phyloP scores from a whole-genome alignment of 1,284 basidiomycete genomes.

The Ceratobasidium sp. region DNA sequence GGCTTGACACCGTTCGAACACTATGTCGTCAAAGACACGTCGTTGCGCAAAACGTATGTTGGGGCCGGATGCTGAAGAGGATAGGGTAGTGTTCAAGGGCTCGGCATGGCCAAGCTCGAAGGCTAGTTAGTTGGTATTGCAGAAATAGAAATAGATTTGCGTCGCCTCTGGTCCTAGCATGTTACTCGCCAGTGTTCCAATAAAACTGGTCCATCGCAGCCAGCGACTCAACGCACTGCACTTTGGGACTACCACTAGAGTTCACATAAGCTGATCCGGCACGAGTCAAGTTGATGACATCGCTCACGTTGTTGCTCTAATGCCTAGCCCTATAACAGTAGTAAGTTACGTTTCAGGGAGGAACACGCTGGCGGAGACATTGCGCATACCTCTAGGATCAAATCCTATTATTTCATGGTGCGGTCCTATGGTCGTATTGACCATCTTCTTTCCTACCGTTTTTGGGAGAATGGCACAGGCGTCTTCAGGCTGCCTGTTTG shows the following conservation, averaged over 20 bases:
- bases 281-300: neutral
- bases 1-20: slow-evolving; percentile 54
- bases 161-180: slow-evolving; percentile 47
- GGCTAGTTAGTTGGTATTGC: slow-evolving; percentile 41
- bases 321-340: neutral
- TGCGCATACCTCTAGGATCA: neutral
- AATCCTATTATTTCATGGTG: slow-evolving; percentile 22
- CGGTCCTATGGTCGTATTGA: neutral
- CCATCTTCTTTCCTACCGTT: neutral
- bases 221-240: slow-evolving; percentile 54
- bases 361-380: neutral
- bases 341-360: neutral
- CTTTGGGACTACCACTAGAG: slow-evolving; percentile 50
- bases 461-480: neutral
- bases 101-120: slow-evolving; percentile 2
- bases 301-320: slow-evolving; percentile 1
- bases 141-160: slow-evolving; percentile 50
- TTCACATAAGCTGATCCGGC: neutral
- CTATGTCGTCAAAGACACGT: slow-evolving; percentile 51
- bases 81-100: slow-evolving; percentile 44
- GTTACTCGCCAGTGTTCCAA: slow-evolving; percentile 55
- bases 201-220: slow-evolving; percentile 53
- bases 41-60: slow-evolving; percentile 40
- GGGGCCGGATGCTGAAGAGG: too few species aligned
- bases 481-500: slow-evolving; percentile 1